Base-by-base conservation (phyloP, 805 yeast genomes). In the Geotrichum ghanense region DNA sequence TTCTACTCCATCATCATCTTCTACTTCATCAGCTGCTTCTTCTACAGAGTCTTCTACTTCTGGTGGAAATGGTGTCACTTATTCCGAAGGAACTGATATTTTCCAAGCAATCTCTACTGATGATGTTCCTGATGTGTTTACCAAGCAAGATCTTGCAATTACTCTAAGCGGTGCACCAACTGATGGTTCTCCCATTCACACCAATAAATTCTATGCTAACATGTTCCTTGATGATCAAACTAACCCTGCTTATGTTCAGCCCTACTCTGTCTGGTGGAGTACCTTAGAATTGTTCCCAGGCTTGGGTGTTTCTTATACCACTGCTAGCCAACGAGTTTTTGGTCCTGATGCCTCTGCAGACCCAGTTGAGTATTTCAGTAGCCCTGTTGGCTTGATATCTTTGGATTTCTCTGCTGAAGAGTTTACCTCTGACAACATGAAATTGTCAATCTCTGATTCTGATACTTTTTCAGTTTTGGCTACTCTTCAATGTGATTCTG, bases 141-240 rank as follows among this genome's bases (percentile, higher is more conserved):
- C 68, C 3, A 66, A 73, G 45, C 69, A 68, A 35, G 67, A 14
- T 14, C 39, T 42, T 23, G 4, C n/a, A 12, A 42, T 25, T 22
- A 12, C 39, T 9, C 16, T 25, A 40, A 22, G n/a, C 14, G 44
- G 34, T 22, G 9, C 20, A 5, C 22, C 44, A 42, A 12, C 9
- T 42, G 12, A 19, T 16, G 22, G 10, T 42, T 54, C 51, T 10
- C 68, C 80, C 2, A 70, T 74, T 50, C 78, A 79, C 56, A 86
- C 95, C 20, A 84, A 85, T 68, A 84, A 83, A 63, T 85, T 84
- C 62, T 83, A 75, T 63, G 74, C 78, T 31, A 84, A 85, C 59
- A 58, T 83, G 56, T 64, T 79, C 53, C 66, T 82, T 20, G 81
- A 68, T 20, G 63, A 62, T 44, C 86, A 79, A 61, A 64, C 69